A percentile compares a stretch with the other conserved stretches of the same genome.
Evolutionary conservation across 768 basidiomycete species (phyloP).

Genomic region (Suillus subalutaceus): DNA sequence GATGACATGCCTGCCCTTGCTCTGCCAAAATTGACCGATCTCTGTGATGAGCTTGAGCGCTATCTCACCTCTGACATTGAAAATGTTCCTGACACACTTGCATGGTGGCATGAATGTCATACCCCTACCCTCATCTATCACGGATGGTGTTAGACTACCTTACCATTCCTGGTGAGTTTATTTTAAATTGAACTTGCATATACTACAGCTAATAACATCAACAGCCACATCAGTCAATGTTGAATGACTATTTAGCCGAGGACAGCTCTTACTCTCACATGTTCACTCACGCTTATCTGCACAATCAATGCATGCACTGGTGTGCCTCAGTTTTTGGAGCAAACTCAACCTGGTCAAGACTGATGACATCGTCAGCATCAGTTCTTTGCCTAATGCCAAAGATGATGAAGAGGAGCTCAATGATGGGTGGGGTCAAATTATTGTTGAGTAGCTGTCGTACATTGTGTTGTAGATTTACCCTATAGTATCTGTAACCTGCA

Average conservation of each 20-base stretch:
- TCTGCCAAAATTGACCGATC: conserved; percentile 18
- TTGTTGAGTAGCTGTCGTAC: neutral
- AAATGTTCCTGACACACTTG: conserved; percentile 24
- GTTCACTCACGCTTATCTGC: neutral
- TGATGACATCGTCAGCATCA: conserved; percentile 7
- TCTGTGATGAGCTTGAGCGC: conserved; percentile 29
- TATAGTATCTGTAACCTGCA: neutral
- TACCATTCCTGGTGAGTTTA: conserved; percentile 32
- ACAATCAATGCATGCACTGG: conserved; percentile 26
- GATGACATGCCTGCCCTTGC: conserved; percentile 29
- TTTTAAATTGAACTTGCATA: conserved; percentile 16
- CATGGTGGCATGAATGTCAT: conserved; percentile 34
- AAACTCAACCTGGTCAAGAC: conserved; percentile 22
- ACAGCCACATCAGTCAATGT: conserved; percentile 18
- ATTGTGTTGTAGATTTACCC: neutral
- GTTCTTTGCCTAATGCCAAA: neutral
- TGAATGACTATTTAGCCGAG: conserved; percentile 18
- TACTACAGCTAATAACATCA: conserved; percentile 16
- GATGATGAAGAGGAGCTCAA: conserved; percentile 7
- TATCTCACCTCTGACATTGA: conserved; percentile 35
- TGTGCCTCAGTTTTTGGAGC: conserved; percentile 16
- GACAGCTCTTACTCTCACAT: conserved; percentile 11
- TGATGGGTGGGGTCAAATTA: conserved; percentile 9
- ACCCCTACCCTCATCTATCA: conserved; percentile 31
- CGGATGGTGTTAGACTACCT: conserved; percentile 39